These are phyloP conservation scores for Tarenaya hassleriana DNA, from an alignment of 345 rosid genomes.

Conservation along the genomic window DNA sequence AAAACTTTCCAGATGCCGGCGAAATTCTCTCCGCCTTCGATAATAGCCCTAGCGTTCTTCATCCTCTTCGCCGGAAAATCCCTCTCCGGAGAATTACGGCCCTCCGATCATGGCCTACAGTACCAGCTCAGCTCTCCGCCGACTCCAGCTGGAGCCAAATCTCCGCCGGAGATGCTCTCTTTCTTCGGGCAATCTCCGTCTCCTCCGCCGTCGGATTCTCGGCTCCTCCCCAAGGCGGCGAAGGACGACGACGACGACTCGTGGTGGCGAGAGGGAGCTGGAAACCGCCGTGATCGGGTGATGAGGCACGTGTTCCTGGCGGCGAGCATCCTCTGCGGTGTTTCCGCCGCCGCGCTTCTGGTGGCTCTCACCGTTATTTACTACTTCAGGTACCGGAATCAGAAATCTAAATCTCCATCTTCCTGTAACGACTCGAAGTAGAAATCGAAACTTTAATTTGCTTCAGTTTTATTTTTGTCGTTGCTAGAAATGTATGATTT, in stretches of 20 bases:
- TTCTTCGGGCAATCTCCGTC: slow-evolving; percentile 38
- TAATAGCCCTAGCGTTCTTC: slow-evolving; percentile 9
- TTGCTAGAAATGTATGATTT: no score
- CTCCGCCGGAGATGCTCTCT: slow-evolving; percentile 41
- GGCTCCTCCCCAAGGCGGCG: slow-evolving; percentile 38
- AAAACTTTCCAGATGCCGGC: slow-evolving; percentile 21
- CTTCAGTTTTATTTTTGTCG: neutral
- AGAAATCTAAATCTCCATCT: neutral
- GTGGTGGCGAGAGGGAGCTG: slow-evolving; percentile 36
- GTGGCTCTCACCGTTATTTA: slow-evolving; percentile 42
- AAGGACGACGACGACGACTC: slow-evolving; percentile 22
- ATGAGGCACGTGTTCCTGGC: slow-evolving; percentile 55
- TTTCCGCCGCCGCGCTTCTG: slow-evolving; percentile 45
- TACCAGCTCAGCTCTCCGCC: slow-evolving; percentile 39
- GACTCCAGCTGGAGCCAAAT: slow-evolving; percentile 13
- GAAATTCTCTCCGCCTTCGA: slow-evolving; percentile 1
- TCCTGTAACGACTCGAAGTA: slow-evolving; percentile 19
- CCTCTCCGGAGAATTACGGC: slow-evolving; percentile 40
- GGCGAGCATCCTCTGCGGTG: slow-evolving; percentile 59
- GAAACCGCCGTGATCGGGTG: slow-evolving; percentile 29
- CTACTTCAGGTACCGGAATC: slow-evolving; percentile 24
- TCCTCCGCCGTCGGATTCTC: slow-evolving; percentile 18
- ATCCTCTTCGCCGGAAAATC: slow-evolving; percentile 17
- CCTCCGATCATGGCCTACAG: slow-evolving; percentile 60
- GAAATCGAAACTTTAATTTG: neutral